Evolutionary conservation across 306 rosid genomes (phyloP), one percentile per base, ranked within the genome.

Genomic region (Prunus salicina): DNA sequence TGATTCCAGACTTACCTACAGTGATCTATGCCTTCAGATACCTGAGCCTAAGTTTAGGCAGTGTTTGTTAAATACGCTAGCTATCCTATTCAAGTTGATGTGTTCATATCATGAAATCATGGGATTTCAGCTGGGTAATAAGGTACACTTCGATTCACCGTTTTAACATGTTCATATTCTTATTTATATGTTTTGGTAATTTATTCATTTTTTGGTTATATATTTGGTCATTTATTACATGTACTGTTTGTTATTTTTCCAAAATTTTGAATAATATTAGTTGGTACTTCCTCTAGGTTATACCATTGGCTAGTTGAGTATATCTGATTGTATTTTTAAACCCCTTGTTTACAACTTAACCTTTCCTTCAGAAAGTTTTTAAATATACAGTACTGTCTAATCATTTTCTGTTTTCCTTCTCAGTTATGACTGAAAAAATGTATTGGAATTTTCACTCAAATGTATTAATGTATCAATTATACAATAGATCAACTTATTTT

Each of bases 21-120:
- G 99, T 69, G 99, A 96, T 75, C 87, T 96, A 69, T 96, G 99
- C 91, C 90, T 83, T 76, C 91, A 78, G 77, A 96, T 92, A 80
- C 96, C 99, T 20, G 97, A 96, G 75, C 78, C 98, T 57, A 89
- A 87, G 86, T 96, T 96, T 82, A 92, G 99, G 86, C 93, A 79
- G 74, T 89, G 99, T 88, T 82, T 92, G 79, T 76, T 92, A 72
- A 86, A 88, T 82, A 96, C 99, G 49, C 82, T 92, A 69, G 90
- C 93, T 76, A 85, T 88, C 63, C 87, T 95, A 3, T 95, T 92
- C 88, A 89, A 86, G 72, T 86, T 91, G 79, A 86, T 95, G 96
- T 86, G 89, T 80, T 95, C 99, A 57, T 96, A 96, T 87, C 81
- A 96, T 84, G 89, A 91, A 84, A 92, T 96, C 79, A 88, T 96